Percentiles rank a stretch among this genome's conserved stretches.
Evolutionary conservation across 1,284 basidiomycete species (phyloP).

Genomic region (Moesziomyces parantarcticus): DNA sequence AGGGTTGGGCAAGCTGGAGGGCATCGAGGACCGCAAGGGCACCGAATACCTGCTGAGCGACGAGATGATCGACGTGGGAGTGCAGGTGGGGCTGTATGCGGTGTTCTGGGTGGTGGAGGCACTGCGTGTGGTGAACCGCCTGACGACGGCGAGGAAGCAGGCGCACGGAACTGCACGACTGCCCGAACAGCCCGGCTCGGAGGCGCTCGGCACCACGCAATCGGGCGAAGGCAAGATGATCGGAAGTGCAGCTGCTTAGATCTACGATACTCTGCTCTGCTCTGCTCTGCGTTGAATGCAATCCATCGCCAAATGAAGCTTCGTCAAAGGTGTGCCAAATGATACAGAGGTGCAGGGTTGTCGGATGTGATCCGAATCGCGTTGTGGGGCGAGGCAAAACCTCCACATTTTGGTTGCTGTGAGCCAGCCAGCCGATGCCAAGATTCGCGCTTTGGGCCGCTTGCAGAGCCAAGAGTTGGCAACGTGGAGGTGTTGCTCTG

Average conservation of each 20-base stretch:
- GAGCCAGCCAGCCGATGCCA: too few relatives aligned
- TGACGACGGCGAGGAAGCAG: background rate
- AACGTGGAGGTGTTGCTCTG: too few relatives aligned
- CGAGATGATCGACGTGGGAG: constrained; percentile 52
- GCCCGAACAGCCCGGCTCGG: constrained; percentile 8
- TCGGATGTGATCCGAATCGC: too few relatives aligned
- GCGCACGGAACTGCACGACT: constrained; percentile 8
- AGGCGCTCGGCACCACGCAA: constrained; percentile 5
- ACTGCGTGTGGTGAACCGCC: constrained; percentile 3
- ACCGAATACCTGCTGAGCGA: constrained; percentile 51
- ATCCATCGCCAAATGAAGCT: too few relatives aligned
- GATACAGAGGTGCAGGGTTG: too few relatives aligned
- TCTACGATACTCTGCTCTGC: too few relatives aligned
- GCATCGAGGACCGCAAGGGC: constrained; percentile 36
- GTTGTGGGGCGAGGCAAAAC: too few relatives aligned
- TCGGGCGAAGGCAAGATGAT: constrained; percentile 17
- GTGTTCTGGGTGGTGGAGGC: constrained; percentile 38
- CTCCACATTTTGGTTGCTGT: too few relatives aligned
- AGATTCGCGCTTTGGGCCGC: too few relatives aligned
- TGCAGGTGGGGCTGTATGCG: constrained; percentile 46
- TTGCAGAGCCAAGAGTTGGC: too few relatives aligned
- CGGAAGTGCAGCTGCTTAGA: constrained; percentile 1
- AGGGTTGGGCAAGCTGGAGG: constrained; percentile 28
- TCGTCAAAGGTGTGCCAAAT: too few relatives aligned
- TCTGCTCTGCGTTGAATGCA: too few relatives aligned